A percentile compares a stretch with the other conserved stretches of the same genome.
Evolutionary conservation across 352 stramenopile genomes (phyloP).

Genomic region (Pythium coloratum): DNA sequence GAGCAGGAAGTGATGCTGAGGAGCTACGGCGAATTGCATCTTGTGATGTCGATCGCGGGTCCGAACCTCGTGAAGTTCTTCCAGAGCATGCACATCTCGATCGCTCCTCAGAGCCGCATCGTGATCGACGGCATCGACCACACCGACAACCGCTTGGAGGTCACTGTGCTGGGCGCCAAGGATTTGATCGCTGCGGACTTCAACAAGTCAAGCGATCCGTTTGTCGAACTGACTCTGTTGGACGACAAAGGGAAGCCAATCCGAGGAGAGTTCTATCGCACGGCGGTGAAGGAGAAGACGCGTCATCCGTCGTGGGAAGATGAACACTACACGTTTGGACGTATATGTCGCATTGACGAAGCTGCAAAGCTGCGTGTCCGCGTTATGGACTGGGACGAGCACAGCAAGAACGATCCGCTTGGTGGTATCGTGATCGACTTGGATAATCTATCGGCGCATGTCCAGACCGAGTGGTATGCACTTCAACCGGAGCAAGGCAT

Average conservation of each 20-base stretch:
- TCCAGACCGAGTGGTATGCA: constrained; percentile 47
- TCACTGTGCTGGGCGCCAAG: constrained; percentile 51
- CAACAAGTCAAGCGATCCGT: constrained; percentile 66
- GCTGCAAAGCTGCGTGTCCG: constrained; percentile 51
- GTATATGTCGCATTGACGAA: constrained; percentile 56
- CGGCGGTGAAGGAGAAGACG: constrained; percentile 54
- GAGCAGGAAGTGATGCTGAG: constrained; percentile 47
- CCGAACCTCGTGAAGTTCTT: constrained; percentile 73
- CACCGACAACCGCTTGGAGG: constrained; percentile 69
- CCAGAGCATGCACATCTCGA: constrained; percentile 36
- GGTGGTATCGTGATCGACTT: constrained; percentile 50
- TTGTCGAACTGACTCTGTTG: constrained; percentile 58
- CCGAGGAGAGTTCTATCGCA: constrained; percentile 49
- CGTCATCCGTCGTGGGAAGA: constrained; percentile 58
- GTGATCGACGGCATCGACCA: constrained; percentile 52
- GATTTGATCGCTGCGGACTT: constrained; percentile 56
- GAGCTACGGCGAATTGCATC: constrained; percentile 56
- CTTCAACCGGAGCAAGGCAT: constrained; percentile 49
- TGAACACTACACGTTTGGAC: constrained; percentile 64
- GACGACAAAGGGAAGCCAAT: constrained; percentile 55
- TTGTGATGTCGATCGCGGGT: constrained; percentile 64
- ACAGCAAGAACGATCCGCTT: constrained; percentile 56
- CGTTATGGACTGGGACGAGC: constrained; percentile 55
- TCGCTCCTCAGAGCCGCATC: constrained; percentile 41
- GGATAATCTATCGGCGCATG: constrained; percentile 49